Evolutionary conservation across 225 moss, liverwort and hornwort species (phyloP).

Genomic region (Neckera pumila): DNA sequence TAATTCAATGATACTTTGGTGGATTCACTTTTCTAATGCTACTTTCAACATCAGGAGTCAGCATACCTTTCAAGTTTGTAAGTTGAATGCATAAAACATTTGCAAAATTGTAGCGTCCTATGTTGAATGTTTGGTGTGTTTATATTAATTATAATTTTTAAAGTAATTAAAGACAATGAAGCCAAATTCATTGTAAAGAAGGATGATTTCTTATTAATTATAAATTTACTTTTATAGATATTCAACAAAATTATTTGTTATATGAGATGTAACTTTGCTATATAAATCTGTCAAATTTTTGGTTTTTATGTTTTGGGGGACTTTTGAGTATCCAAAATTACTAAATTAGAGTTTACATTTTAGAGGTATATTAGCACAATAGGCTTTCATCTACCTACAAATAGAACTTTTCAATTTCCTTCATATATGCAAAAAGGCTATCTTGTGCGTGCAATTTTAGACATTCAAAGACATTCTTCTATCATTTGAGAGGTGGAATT

Average conservation of each 20-base stretch:
- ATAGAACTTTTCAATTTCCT: rapidly evolving
- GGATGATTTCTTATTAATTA: neutral
- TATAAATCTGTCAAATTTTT: neutral
- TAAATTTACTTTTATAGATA: neutral
- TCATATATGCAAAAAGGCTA: rapidly evolving
- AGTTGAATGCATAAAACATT: neutral
- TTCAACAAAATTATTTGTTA: neutral
- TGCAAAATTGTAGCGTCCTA: rapidly evolving
- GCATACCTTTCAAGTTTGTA: neutral
- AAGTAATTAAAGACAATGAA: neutral
- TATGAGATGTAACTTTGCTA: neutral
- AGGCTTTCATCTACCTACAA: too few species aligned
- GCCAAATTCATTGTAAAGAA: neutral
- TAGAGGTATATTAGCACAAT: neutral
- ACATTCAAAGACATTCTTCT: neutral
- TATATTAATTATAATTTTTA: neutral
- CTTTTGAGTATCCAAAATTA: neutral
- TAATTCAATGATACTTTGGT: neutral
- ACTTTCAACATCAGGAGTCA: neutral
- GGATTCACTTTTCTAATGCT: neutral
- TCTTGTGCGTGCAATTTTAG: neutral
- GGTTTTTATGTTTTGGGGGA: rapidly evolving
- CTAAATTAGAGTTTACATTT: neutral
- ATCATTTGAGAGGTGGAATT: rapidly evolving
- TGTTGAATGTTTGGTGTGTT: neutral